Evolutionary conservation across 164 flowering plant genomes (phyloP), one percentile per base, ranked within the genome.

Genomic region (Chloranthus sessilifolius): DNA sequence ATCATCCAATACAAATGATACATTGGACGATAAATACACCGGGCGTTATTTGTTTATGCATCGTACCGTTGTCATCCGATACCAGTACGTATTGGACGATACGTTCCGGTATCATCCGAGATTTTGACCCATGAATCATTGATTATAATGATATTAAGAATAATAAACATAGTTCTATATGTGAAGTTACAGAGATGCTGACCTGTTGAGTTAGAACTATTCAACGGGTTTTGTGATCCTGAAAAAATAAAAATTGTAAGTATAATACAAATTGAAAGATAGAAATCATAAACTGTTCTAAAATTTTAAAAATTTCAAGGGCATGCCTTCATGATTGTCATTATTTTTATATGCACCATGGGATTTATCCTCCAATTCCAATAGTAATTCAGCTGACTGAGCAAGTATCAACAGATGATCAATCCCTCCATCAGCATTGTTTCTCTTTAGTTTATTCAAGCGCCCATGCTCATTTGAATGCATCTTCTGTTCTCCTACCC

Each of bases 301-400:
- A 4, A 39, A 40, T 16, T 4, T 44, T 24, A 1, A 20, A 15
- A 27, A 24, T 1, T 41, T 21, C 3, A 7, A 41, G 23, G 8
- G 21, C 44, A 15, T 9, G 21, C 44, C 44, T 41, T 41, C 44
- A 17, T 21, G 24, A 41, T 23, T 41, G 8, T 41, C 21, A 39
- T 39, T 39, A 15, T 39, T 39, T 39, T 17, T 15, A 3, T 39
- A 9, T 9, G 19, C 14, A 21, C 7, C 7, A 14, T 19, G 3
- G 2, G 17, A 39, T 7, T 39, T 9, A 41, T 41, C 12, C 1
- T 41, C 44, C 19, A 23, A 17, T 41, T 41, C 22, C 42, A 45
- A 19, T 41, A 41, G 21, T 41, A 41, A 41, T 41, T 41, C 44
- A 41, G 44, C 44, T 21, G 44, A 41, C 24, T 41, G 44, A 3